Percentiles rank a stretch among this genome's conserved stretches.
phyloP scores from a whole-genome alignment of 306 rosid genomes.

The Vigna trinervia region DNA sequence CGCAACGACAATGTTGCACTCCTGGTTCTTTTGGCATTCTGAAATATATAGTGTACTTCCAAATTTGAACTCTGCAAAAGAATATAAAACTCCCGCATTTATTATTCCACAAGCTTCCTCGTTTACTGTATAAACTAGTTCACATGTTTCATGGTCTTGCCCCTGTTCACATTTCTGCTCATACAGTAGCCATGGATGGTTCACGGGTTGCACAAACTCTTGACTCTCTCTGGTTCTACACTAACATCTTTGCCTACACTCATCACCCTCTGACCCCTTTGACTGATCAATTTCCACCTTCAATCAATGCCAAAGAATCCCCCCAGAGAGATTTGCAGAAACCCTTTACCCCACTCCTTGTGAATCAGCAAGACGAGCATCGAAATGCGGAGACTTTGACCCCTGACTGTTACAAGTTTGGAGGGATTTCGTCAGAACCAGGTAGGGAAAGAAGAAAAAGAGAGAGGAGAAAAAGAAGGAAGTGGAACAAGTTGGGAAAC shows the following conservation, averaged over 20 bases:
- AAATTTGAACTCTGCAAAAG: conserved; percentile 38
- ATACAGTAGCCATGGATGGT: conserved; percentile 45
- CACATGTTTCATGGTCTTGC: conserved; percentile 32
- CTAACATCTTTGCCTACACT: conserved; percentile 46
- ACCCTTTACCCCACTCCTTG: conserved; percentile 34
- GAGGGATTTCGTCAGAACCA: conserved; percentile 15
- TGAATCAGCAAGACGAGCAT: conserved; percentile 33
- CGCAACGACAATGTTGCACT: neutral
- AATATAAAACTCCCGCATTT: conserved; percentile 37
- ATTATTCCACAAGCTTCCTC: conserved; percentile 28
- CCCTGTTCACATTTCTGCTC: neutral
- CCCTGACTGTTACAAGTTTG: conserved; percentile 9
- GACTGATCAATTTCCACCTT: conserved; percentile 8
- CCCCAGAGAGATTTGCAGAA: conserved; percentile 26
- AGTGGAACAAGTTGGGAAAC: neutral
- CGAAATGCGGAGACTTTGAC: conserved; percentile 2
- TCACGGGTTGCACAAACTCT: conserved; percentile 53
- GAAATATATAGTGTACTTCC: neutral
- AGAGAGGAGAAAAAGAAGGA: conserved; percentile 34
- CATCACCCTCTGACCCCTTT: conserved; percentile 10
- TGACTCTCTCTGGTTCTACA: conserved; percentile 75
- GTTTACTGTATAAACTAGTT: conserved; percentile 22
- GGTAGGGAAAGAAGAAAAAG: conserved; percentile 34
- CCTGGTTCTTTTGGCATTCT: conserved; percentile 5
- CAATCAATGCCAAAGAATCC: neutral